phyloP scores from a whole-genome alignment of 768 basidiomycete genomes.

The Suillus ampliporus region DNA sequence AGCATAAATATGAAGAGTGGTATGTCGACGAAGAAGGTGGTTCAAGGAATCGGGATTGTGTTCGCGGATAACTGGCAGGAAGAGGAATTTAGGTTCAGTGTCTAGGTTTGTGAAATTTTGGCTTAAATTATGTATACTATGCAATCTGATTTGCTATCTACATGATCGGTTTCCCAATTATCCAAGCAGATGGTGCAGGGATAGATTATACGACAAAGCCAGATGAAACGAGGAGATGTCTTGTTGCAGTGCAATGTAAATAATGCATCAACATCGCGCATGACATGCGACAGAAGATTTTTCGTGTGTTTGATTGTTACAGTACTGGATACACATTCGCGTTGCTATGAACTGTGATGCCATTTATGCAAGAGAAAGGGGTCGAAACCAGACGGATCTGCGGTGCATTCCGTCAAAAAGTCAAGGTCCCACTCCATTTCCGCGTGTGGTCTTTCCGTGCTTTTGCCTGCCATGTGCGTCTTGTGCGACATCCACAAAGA shows the following conservation, averaged over 20 bases:
- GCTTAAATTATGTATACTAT: not conserved
- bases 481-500: conserved; percentile 28
- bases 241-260: no score
- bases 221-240: no score
- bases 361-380: not conserved
- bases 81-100: conserved; percentile 37
- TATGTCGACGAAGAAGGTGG: conserved; percentile 37
- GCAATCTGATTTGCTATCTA: not conserved
- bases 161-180: no score
- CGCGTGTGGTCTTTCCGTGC: conserved; percentile 4
- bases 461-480: conserved; percentile 4
- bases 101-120: conserved; percentile 22
- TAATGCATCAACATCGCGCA: not conserved
- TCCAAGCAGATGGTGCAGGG: no score
- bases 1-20: conserved; percentile 11
- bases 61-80: conserved; percentile 33
- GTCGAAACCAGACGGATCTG: not conserved
- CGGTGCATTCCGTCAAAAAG: conserved; percentile 21
- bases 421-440: conserved; percentile 32
- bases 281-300: not conserved
- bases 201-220: no score
- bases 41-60: conserved; percentile 33
- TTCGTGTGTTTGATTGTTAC: not conserved
- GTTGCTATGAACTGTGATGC: not conserved
- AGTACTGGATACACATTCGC: no score